Evolutionary conservation across 108 stramenopile genomes (phyloP), one percentile per base, ranked within the genome.

Genomic region (Bacterosira constricta): DNA sequence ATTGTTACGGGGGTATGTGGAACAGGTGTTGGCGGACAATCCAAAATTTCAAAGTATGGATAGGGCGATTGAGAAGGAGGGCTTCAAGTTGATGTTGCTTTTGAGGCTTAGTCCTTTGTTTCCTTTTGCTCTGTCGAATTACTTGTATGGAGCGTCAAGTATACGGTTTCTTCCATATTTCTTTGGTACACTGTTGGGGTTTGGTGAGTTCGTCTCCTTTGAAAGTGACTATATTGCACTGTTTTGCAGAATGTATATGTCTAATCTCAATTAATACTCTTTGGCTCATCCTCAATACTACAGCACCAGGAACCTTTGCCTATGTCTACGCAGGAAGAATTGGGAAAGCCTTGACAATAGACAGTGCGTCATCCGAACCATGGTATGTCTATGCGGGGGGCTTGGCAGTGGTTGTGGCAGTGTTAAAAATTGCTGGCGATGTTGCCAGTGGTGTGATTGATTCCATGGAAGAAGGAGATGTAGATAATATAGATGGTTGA

Each of bases 111-210:
- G 87, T 39, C 96, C 96, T 9, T 66, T 97, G 26, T 93, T 97
- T 66, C 96, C 96, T 31, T 97, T 97, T 76, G 92, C 93, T 4
- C 73, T 96, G 36, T 83, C 81, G 44, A 97, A 97, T 71, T 97
- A 97, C 69, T 62, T 96, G 58, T 96, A 95, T 65, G 96, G 94
- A n/a, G 83, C 88, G 13, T 84, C 88, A 11, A 85, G 86, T 7
- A 85, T 97, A 10, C 52, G 72, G 17, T 95, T 95, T 65, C 32
- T 66, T 60, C 63, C 82, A 23, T 95, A 88, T 63, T 84, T 92
- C 58, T 73, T 65, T 20, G 91, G 87, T 34, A 91, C 90, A 4
- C 35, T 89, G n/a, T 45, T 95, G 6, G 93, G 93, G 1, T 90
- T 92, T 70, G n/a, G n/a, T n/a, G n/a, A n/a, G n/a, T 10, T 42